A percentile compares a stretch with the other conserved stretches of the same genome.
Evolutionary conservation across 495 filamentous ascomycete species (phyloP).

Genomic region (Xylaria grammica): DNA sequence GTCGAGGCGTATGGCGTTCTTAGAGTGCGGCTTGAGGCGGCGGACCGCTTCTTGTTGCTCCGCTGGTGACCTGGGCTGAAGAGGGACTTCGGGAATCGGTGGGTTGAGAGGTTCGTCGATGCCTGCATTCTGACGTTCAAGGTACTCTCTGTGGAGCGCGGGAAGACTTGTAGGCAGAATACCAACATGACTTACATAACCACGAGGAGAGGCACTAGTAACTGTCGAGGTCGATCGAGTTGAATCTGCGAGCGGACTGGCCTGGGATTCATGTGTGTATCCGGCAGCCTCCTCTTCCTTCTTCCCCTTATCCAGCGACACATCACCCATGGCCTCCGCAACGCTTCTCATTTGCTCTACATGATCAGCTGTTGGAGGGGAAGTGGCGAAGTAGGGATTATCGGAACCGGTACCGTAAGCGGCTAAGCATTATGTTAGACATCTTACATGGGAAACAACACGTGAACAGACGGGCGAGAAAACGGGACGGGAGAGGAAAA

Average conservation of each 20-base stretch:
- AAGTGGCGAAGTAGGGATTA: constrained; percentile 47
- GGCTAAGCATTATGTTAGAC: constrained; percentile 26
- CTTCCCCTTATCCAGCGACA: constrained; percentile 18
- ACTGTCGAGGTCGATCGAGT: constrained; percentile 51
- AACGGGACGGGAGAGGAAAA: background rate
- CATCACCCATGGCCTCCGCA: constrained; percentile 27
- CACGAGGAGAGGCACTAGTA: constrained; percentile 51
- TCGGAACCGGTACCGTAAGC: constrained; percentile 41
- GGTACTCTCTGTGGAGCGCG: constrained; percentile 85
- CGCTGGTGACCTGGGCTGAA: constrained; percentile 64
- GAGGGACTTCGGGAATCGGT: constrained; percentile 54
- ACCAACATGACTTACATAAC: constrained; percentile 79
- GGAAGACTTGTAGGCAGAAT: constrained; percentile 90
- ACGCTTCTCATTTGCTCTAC: constrained; percentile 38
- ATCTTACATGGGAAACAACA: background rate
- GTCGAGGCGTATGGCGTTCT: constrained; percentile 62
- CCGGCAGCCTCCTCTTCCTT: constrained; percentile 18
- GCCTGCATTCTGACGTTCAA: constrained; percentile 70
- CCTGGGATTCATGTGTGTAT: constrained; percentile 29
- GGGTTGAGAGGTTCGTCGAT: constrained; percentile 43
- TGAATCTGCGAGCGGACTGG: constrained; percentile 41
- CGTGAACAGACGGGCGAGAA: background rate
- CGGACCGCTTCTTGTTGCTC: constrained; percentile 77
- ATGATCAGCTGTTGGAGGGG: constrained; percentile 38
- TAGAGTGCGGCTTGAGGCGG: constrained; percentile 79